A percentile compares a stretch with the other conserved stretches of the same genome.
Conservation (phyloP, 2,329 filamentous ascomycete species). For the Beauveria pseudobassiana region DNA sequence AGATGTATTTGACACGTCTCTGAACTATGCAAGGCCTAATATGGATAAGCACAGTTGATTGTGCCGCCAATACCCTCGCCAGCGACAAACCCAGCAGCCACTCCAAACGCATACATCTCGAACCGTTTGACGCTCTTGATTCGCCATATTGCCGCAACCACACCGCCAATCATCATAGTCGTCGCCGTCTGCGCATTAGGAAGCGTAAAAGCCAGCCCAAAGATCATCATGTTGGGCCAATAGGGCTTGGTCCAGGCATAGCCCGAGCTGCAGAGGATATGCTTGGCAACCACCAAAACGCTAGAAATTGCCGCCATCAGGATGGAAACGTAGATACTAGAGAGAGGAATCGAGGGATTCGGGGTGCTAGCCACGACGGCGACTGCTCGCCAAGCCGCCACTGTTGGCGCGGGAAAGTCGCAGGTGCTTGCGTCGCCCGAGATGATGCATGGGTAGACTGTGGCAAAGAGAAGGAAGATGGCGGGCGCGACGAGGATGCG, state of each 20-base stretch:
- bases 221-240: slow-evolving; percentile 12
- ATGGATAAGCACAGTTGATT: slow-evolving; percentile 9
- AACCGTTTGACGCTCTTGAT: not conserved
- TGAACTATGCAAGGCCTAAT: not conserved
- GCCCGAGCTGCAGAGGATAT: not conserved
- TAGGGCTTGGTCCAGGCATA: not conserved
- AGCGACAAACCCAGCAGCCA: slow-evolving; percentile 9
- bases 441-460: slow-evolving; percentile 11
- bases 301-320: not conserved
- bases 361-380: slow-evolving; percentile 8
- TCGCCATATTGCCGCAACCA: slow-evolving; percentile 4
- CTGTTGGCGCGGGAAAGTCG: slow-evolving; percentile 10
- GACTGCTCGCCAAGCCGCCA: slow-evolving; percentile 7
- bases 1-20: not conserved
- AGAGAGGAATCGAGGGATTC: slow-evolving; percentile 2
- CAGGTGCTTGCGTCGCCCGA: not conserved
- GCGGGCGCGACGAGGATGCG: slow-evolving; percentile 10
- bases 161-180: slow-evolving; percentile 8
- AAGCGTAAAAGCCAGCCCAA: slow-evolving; percentile 10
- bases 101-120: slow-evolving; percentile 9
- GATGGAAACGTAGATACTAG: slow-evolving; percentile 5
- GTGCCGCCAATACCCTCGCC: slow-evolving; percentile 10
- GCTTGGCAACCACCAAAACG: not conserved
- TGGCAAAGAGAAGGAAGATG: slow-evolving; percentile 8
- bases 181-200: slow-evolving; percentile 9